Percentiles rank a stretch among this genome's conserved stretches.
phyloP scores from a whole-genome alignment of 768 basidiomycete genomes.

The Asterophora parasitica region DNA sequence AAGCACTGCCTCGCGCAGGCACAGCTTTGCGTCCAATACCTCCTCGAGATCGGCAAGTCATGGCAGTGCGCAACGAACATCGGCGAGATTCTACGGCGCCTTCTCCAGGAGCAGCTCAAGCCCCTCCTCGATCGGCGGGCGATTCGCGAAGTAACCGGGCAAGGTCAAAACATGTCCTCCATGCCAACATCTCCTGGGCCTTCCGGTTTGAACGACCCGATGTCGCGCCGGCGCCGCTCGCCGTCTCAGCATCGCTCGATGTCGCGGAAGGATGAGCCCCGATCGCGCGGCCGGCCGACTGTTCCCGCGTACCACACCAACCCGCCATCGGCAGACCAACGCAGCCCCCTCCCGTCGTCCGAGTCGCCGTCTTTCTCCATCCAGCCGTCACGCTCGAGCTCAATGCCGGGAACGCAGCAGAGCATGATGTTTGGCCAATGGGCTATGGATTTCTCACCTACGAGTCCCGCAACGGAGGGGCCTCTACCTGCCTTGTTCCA shows the following conservation, averaged over 20 bases:
- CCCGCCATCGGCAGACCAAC: constrained; percentile 1
- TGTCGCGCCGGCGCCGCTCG: constrained; percentile 10
- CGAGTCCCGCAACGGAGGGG: constrained; percentile 1
- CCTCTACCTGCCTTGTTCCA: neutral
- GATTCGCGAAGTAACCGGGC: constrained; percentile 5
- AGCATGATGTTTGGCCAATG: constrained; percentile 7
- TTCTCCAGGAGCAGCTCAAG: constrained; percentile 39
- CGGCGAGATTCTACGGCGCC: constrained; percentile 39
- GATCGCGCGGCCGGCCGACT: constrained; percentile 3
- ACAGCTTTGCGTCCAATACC: constrained; percentile 43
- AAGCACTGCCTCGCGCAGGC: constrained; percentile 38
- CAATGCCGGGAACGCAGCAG: neutral
- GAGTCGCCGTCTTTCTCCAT: constrained; percentile 8
- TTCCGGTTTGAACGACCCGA: neutral
- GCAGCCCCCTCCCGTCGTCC: constrained; percentile 5
- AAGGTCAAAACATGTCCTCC: neutral
- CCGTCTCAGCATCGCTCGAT: constrained; percentile 7
- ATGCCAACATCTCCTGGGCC: constrained; percentile 1
- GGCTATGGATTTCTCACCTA: constrained; percentile 6
- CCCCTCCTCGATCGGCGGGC: constrained; percentile 33
- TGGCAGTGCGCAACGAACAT: constrained; percentile 52
- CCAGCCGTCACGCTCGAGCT: constrained; percentile 4
- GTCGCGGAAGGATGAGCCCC: constrained; percentile 2
- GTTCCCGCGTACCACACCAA: neutral
- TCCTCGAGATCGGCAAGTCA: constrained; percentile 48